phyloP scores from a whole-genome alignment of 1,284 basidiomycete species.

The Caloboletus inedulis region DNA sequence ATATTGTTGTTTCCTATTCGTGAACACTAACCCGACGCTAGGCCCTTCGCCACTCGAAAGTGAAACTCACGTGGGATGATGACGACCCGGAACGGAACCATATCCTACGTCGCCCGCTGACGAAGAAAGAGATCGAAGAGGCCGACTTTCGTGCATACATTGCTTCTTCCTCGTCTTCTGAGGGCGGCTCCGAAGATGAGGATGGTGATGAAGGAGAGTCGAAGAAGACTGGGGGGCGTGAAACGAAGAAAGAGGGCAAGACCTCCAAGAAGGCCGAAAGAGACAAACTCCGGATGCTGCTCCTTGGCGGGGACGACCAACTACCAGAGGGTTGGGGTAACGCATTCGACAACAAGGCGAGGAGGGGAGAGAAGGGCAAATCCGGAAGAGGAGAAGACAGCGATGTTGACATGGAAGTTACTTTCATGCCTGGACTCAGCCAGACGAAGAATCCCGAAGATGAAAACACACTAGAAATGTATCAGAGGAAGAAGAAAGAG shows the following conservation, averaged over 20 bases:
- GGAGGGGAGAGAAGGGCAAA: constrained; percentile 3
- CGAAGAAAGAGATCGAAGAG: constrained; percentile 84
- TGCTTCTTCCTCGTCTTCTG: constrained; percentile 70
- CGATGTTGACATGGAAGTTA: constrained; percentile 87
- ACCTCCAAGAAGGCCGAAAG: constrained; percentile 49
- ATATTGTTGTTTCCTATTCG: neutral
- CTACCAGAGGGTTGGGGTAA: constrained; percentile 80
- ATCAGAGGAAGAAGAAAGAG: constrained; percentile 85
- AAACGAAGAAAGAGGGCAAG: constrained; percentile 10
- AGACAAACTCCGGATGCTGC: constrained; percentile 64
- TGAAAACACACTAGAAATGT: constrained; percentile 81
- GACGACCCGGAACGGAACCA: constrained; percentile 90
- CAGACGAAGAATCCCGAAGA: constrained; percentile 53
- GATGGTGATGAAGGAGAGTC: constrained; percentile 8
- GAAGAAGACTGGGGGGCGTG: neutral
- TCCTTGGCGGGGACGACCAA: constrained; percentile 65
- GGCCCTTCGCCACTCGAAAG: constrained; percentile 98
- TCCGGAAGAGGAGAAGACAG: constrained; percentile 40
- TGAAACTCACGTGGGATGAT: constrained; percentile 98
- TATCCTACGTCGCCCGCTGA: constrained; percentile 75
- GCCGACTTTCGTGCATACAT: constrained; percentile 84
- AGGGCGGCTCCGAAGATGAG: constrained; percentile 45
- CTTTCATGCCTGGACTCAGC: constrained; percentile 83
- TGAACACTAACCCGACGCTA: constrained; percentile 32
- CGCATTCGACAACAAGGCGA: constrained; percentile 22